Conservation (phyloP, 345 rosid species). For the Clausena lansium region DNA sequence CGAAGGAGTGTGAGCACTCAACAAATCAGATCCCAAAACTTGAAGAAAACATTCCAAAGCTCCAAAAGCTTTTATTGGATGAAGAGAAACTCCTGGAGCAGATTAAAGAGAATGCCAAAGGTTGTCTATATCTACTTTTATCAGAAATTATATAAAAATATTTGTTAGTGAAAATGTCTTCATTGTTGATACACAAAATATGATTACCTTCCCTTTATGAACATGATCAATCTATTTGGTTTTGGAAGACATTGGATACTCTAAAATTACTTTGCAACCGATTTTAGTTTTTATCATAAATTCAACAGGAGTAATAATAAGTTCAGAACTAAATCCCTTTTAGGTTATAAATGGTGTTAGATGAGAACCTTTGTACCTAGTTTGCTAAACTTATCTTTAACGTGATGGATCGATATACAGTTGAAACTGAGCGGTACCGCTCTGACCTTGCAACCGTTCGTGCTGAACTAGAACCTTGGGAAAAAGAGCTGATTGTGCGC, state of each 20-base stretch:
- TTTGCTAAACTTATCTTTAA: constrained; percentile 13
- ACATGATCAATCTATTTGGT: not conserved
- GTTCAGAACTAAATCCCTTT: not conserved
- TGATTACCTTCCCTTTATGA: too few species aligned
- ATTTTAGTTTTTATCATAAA: not conserved
- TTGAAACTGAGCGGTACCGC: constrained; percentile 79
- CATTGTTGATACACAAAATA: constrained; percentile 2
- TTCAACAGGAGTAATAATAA: not conserved
- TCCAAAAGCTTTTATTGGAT: constrained; percentile 57
- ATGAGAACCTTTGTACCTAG: constrained; percentile 1
- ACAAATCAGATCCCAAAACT: constrained; percentile 70
- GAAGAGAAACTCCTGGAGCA: constrained; percentile 82
- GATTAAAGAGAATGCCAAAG: constrained; percentile 74
- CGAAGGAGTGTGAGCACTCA: constrained; percentile 68
- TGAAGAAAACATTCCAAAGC: constrained; percentile 67
- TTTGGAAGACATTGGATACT: not conserved
- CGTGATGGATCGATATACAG: constrained; percentile 41
- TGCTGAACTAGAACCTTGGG: constrained; percentile 94
- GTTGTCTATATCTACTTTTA: constrained; percentile 32
- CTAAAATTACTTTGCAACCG: not conserved
- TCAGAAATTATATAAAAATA: not conserved
- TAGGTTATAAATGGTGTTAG: not conserved
- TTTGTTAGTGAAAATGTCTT: not conserved
- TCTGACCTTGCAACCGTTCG: constrained; percentile 80
- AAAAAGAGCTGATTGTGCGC: constrained; percentile 75